Conservation (phyloP, 768 basidiomycete genomes). For the Amanita thiersii region DNA sequence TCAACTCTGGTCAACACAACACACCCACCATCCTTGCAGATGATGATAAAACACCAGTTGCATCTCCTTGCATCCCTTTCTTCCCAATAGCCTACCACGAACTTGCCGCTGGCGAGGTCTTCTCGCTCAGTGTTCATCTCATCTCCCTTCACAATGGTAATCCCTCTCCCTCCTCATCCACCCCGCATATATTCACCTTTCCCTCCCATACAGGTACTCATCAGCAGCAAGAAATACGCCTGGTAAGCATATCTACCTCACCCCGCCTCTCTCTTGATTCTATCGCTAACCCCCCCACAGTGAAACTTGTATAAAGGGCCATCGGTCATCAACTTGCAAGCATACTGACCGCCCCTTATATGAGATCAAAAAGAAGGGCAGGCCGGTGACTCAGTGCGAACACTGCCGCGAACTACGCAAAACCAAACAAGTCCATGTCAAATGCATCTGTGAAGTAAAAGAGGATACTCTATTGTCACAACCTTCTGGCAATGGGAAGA, state of each 20-base stretch:
- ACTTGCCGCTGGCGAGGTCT: constrained; percentile 49
- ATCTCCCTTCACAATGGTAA: constrained; percentile 33
- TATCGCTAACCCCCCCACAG: constrained; percentile 27
- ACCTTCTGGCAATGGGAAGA: constrained; percentile 36
- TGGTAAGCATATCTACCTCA: constrained; percentile 46
- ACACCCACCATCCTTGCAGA: constrained; percentile 24
- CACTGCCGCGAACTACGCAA: constrained; percentile 81
- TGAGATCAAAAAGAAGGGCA: constrained; percentile 90
- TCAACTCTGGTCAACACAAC: constrained; percentile 47
- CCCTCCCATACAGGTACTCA: constrained; percentile 45
- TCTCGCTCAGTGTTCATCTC: constrained; percentile 20
- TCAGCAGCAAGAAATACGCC: constrained; percentile 75
- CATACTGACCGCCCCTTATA: constrained; percentile 85
- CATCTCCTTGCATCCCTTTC: constrained; percentile 19
- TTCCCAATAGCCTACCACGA: constrained; percentile 44
- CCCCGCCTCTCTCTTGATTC: constrained; percentile 9
- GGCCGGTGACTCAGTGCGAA: constrained; percentile 86
- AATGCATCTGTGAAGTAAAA: constrained; percentile 78
- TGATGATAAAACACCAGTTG: constrained; percentile 37
- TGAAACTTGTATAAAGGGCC: constrained; percentile 92
- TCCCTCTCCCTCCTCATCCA: constrained; percentile 8
- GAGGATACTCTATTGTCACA: constrained; percentile 40
- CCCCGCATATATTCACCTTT: constrained; percentile 6
- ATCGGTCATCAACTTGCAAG: constrained; percentile 82
- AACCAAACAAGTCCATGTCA: constrained; percentile 80